These are phyloP conservation scores for Mangifera indica DNA, from an alignment of 345 rosid genomes.

Conservation along the genomic window DNA sequence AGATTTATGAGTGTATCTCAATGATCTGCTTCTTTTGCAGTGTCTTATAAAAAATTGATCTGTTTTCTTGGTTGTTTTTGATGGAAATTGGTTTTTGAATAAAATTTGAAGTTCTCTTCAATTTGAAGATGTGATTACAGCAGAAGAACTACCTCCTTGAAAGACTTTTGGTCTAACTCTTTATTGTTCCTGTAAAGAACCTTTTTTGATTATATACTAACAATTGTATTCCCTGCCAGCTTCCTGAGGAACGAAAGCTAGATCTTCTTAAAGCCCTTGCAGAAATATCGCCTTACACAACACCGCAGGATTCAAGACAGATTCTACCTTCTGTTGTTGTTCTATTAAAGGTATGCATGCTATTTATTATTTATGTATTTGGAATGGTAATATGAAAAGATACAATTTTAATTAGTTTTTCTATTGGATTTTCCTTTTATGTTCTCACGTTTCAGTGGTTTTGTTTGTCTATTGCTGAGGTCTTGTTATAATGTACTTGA, in stretches of 20 bases:
- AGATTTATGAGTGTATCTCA: not conserved
- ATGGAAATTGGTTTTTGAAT: not conserved
- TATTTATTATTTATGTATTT: not conserved
- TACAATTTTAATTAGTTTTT: not conserved
- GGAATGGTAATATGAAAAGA: not conserved
- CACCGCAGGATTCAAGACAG: constrained; percentile 93
- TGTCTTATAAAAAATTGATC: not conserved
- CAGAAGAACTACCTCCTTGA: not conserved
- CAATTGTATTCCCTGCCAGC: constrained; percentile 43
- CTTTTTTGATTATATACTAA: not conserved
- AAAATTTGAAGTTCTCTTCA: not conserved
- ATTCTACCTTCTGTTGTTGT: constrained; percentile 86
- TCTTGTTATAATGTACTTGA: not conserved
- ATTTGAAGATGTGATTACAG: not conserved
- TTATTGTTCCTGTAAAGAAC: not conserved
- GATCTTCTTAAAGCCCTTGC: constrained; percentile 96
- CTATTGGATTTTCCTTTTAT: not conserved
- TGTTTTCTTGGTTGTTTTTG: not conserved
- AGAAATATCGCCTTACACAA: constrained; percentile 84
- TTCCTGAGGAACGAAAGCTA: constrained; percentile 93
- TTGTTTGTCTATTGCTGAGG: not conserved
- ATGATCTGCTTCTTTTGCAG: not conserved
- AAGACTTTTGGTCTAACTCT: not conserved
- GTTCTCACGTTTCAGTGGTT: not conserved
- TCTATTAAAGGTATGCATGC: constrained; percentile 64